These are phyloP conservation scores for Sporothrix sp. DNA, from an alignment of 2,329 filamentous ascomycete genomes.

Conservation along the genomic window DNA sequence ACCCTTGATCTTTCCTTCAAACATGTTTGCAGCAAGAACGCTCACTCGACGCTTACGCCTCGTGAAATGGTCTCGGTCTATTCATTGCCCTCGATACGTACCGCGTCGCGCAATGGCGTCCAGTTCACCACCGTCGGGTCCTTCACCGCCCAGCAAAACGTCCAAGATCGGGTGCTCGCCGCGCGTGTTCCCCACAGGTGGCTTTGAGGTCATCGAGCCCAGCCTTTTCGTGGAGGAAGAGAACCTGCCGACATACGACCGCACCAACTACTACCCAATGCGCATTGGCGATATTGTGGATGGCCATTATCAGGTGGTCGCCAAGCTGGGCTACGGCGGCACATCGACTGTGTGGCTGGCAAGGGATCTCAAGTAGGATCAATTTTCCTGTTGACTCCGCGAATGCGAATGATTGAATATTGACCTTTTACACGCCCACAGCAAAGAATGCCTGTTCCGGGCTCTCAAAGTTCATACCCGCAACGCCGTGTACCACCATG, in stretches of 20 bases:
- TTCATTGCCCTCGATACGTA: not conserved
- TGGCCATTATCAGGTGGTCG: slow-evolving; percentile 4
- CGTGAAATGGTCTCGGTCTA: not conserved
- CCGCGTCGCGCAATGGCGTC: not conserved
- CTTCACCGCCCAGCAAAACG: not conserved
- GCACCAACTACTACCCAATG: not conserved
- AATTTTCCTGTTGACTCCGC: not conserved
- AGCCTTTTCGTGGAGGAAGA: not conserved
- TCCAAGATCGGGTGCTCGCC: not conserved
- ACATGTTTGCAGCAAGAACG: not conserved
- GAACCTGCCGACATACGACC: not conserved
- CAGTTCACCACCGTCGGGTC: not conserved
- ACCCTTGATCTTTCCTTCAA: not conserved
- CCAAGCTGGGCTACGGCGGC: slow-evolving; percentile 20
- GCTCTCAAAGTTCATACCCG: slow-evolving; percentile 27
- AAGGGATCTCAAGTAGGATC: slow-evolving; percentile 17
- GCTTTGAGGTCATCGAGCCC: not conserved
- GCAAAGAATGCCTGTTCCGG: slow-evolving; percentile 20
- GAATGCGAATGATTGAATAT: no score
- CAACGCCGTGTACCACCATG: not conserved
- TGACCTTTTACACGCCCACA: slow-evolving; percentile 11
- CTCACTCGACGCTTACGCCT: not conserved
- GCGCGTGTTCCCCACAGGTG: not conserved
- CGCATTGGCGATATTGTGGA: not conserved
- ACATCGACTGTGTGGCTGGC: slow-evolving; percentile 21